A percentile compares a stretch with the other conserved stretches of the same genome.
Evolutionary conservation across 768 basidiomycete genomes (phyloP).

Genomic region (Termitomyces sp.): DNA sequence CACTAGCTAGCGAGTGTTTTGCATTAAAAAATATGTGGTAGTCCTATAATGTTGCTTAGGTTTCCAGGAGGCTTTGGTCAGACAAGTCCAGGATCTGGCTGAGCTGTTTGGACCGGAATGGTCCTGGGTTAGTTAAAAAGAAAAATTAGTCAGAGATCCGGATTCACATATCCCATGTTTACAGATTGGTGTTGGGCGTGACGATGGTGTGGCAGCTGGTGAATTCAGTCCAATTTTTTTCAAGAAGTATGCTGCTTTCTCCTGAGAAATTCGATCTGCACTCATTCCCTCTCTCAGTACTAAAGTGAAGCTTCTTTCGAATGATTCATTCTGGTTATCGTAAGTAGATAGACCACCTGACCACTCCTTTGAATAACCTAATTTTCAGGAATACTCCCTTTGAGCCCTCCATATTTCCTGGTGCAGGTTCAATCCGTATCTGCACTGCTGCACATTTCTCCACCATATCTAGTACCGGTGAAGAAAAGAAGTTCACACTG

Average conservation of each 20-base stretch:
- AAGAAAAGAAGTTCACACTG: constrained; percentile 31
- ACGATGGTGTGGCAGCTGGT: constrained; percentile 51
- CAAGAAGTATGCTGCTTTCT: constrained; percentile 32
- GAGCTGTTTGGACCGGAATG: constrained; percentile 52
- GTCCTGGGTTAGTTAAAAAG: constrained; percentile 39
- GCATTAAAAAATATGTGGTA: not conserved
- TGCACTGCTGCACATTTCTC: constrained; percentile 44
- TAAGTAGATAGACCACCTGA: constrained; percentile 22
- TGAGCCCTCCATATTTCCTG: constrained; percentile 46
- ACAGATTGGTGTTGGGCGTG: constrained; percentile 60
- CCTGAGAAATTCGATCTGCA: constrained; percentile 18
- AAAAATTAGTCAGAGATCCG: not conserved
- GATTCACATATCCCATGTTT: not conserved
- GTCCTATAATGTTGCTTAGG: constrained; percentile 25
- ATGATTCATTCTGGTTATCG: constrained; percentile 59
- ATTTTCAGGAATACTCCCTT: constrained; percentile 40
- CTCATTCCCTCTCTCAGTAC: not conserved
- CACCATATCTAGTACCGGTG: constrained; percentile 11
- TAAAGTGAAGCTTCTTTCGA: constrained; percentile 32
- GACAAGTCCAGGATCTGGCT: constrained; percentile 55
- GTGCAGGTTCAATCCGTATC: constrained; percentile 46
- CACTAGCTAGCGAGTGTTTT: constrained; percentile 33
- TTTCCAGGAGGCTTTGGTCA: constrained; percentile 51
- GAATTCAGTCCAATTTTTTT: constrained; percentile 66
- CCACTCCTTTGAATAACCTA: not conserved